Conservation (phyloP, 2,329 filamentous ascomycete genomes). For the Alternaria solani region DNA sequence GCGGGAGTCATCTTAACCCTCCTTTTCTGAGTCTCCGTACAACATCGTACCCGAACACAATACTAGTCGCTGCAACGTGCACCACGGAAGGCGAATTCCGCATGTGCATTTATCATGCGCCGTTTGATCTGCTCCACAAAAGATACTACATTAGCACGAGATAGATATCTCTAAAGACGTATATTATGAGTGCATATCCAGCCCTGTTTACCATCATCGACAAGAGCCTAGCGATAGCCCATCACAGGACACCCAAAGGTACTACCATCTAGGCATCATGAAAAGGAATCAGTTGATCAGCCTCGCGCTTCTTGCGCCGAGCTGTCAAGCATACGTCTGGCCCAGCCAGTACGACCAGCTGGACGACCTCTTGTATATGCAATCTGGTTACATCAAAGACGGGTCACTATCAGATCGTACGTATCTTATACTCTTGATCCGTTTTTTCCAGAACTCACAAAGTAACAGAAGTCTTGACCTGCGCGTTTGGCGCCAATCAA, state of each 20-base stretch:
- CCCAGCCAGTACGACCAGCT: slow-evolving; percentile 16
- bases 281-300: not conserved
- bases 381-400: slow-evolving; percentile 6
- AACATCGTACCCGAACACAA: slow-evolving; percentile 1
- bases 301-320: slow-evolving; percentile 11
- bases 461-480: slow-evolving; percentile 22
- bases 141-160: not conserved
- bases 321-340: slow-evolving; percentile 18
- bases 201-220: not conserved
- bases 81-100: not conserved
- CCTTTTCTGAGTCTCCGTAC: not conserved
- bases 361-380: slow-evolving; percentile 14
- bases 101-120: not conserved
- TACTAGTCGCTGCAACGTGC: not conserved
- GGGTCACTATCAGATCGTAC: slow-evolving; percentile 14
- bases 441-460: not conserved
- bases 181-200: not conserved
- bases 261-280: not conserved
- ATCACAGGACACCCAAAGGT: not conserved
- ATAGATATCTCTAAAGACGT: not conserved
- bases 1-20: not conserved
- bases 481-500: slow-evolving; percentile 21
- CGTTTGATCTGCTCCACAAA: not conserved
- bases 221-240: not conserved
- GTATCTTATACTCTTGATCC: not conserved